Conservation (phyloP, 352 stramenopile species). For the Saprolegnia diclina region DNA sequence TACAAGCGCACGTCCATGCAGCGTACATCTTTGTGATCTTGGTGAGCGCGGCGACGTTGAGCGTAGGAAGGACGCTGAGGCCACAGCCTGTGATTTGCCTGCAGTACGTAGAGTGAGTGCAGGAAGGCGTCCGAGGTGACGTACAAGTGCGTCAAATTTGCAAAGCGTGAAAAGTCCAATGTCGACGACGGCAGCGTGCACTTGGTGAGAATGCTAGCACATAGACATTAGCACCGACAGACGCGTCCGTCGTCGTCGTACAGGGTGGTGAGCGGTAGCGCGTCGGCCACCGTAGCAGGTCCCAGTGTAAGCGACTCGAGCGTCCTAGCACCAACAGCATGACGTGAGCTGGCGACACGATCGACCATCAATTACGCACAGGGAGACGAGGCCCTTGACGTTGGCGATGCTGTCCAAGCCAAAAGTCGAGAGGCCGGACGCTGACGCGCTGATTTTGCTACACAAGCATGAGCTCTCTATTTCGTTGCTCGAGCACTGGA, state of each 20-base stretch:
- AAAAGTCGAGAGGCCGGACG: background rate
- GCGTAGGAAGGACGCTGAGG: background rate
- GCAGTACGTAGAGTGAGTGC: no score
- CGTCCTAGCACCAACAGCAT: background rate
- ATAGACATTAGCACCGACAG: background rate
- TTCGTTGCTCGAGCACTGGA: background rate
- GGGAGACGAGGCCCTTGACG: background rate
- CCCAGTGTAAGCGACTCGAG: background rate
- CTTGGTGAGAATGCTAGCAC: background rate
- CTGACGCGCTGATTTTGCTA: constrained; percentile 14
- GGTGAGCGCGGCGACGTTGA: background rate
- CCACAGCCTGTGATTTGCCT: background rate
- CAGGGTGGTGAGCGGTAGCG: background rate
- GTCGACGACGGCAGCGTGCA: background rate
- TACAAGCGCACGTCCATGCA: no score
- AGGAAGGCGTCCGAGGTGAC: background rate
- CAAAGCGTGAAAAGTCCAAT: background rate
- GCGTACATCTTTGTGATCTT: constrained; percentile 17
- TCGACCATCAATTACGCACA: background rate
- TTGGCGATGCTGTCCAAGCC: constrained; percentile 10
- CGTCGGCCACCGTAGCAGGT: background rate
- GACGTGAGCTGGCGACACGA: background rate
- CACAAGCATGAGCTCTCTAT: background rate
- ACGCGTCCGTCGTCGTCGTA: background rate
- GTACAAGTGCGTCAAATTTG: background rate